phyloP scores from a whole-genome alignment of 1,284 basidiomycete genomes.

The Boletus semigastroideus region DNA sequence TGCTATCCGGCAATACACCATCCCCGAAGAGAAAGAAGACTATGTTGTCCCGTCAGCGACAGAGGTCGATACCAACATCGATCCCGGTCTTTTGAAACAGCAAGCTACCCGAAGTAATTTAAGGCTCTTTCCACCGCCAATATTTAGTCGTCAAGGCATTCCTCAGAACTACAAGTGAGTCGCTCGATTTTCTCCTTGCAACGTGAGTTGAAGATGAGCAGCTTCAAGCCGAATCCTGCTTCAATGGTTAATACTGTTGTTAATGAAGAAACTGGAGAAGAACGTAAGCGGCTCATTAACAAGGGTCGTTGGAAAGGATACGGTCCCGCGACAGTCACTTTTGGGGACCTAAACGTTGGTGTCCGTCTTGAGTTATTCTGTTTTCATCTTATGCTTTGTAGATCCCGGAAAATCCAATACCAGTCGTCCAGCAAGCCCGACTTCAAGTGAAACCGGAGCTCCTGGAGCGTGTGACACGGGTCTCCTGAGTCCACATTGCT shows the following conservation, averaged over 20 bases:
- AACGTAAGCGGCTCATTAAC: constrained; percentile 78
- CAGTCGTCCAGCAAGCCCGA: constrained; percentile 52
- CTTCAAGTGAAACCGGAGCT: constrained; percentile 59
- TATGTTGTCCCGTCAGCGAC: constrained; percentile 41
- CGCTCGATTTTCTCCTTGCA: background rate
- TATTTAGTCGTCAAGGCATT: constrained; percentile 78
- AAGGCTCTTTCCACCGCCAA: constrained; percentile 76
- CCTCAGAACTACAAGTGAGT: constrained; percentile 76
- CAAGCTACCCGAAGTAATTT: constrained; percentile 50
- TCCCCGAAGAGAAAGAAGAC: constrained; percentile 67
- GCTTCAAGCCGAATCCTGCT: constrained; percentile 75
- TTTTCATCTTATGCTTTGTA: constrained; percentile 26
- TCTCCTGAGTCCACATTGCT: constrained; percentile 30
- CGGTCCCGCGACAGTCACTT: constrained; percentile 68
- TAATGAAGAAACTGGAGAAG: constrained; percentile 77
- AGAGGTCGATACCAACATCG: constrained; percentile 34
- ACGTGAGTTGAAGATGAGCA: constrained; percentile 29
- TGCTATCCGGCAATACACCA: constrained; percentile 63
- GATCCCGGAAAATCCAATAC: constrained; percentile 68
- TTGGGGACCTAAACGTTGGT: constrained; percentile 57
- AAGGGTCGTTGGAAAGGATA: constrained; percentile 77
- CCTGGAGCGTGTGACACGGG: constrained; percentile 58
- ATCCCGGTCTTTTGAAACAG: constrained; percentile 30
- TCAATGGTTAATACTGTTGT: constrained; percentile 65
- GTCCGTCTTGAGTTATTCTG: background rate